A percentile compares a stretch with the other conserved stretches of the same genome.
These are phyloP conservation scores for Byssothecium circinans DNA, from an alignment of 2,329 filamentous ascomycete genomes.

Conservation along the genomic window DNA sequence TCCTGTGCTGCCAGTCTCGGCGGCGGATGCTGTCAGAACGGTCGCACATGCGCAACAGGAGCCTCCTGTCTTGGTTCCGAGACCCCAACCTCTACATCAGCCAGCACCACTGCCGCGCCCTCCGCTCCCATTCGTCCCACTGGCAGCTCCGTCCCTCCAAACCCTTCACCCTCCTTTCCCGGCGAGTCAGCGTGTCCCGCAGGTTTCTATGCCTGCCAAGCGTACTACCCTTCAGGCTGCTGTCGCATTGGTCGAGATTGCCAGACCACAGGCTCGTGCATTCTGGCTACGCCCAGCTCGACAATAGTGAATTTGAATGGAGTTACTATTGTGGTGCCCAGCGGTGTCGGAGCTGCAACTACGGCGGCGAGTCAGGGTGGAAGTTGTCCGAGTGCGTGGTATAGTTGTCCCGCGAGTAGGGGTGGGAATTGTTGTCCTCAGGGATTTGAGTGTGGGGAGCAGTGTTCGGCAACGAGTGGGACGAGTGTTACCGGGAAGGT, in stretches of 20 bases:
- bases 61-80: conserved; percentile 42
- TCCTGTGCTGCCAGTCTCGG: conserved; percentile 51
- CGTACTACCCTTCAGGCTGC: conserved; percentile 78
- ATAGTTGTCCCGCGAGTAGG: conserved; percentile 64
- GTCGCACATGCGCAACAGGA: conserved; percentile 47
- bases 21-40: conserved; percentile 54
- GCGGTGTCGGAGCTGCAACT: conserved; percentile 48
- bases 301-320: conserved; percentile 67
- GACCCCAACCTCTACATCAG: conserved; percentile 28
- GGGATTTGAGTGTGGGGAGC: conserved; percentile 39
- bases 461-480: conserved; percentile 40
- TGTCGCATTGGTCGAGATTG: conserved; percentile 88
- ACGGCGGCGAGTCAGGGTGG: conserved; percentile 44
- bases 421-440: conserved; percentile 85
- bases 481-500: conserved; percentile 39
- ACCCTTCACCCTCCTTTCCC: conserved; percentile 70
- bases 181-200: conserved; percentile 66
- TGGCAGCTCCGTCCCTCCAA: conserved; percentile 38
- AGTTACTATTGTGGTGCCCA: conserved; percentile 69
- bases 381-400: conserved; percentile 78
- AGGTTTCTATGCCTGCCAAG: conserved; percentile 88
- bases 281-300: conserved; percentile 55
- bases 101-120: conserved; percentile 27
- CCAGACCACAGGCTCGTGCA: conserved; percentile 72
- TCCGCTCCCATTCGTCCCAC: conserved; percentile 49